Conservation (phyloP, 805 yeast species). For the Saccharomyces paradoxus region DNA sequence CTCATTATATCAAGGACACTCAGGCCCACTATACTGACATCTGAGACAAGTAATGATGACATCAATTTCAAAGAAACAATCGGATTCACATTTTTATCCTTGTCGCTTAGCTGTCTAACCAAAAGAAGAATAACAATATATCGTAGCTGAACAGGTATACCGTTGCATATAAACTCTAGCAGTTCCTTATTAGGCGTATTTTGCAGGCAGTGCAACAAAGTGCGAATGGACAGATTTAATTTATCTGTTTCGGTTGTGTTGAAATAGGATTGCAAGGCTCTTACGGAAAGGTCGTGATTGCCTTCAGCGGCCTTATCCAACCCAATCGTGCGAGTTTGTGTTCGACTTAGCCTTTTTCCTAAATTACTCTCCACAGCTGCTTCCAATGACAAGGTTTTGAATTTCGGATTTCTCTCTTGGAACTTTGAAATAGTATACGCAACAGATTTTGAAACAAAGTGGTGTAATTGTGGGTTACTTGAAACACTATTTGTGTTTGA, state of each 20-base stretch:
- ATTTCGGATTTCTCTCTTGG: slow-evolving; percentile 23
- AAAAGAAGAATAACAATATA: slow-evolving; percentile 52
- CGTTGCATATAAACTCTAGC: slow-evolving; percentile 57
- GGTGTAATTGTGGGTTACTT: slow-evolving; percentile 22
- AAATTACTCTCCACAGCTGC: slow-evolving; percentile 7
- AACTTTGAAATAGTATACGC: slow-evolving; percentile 18
- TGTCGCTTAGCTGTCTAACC: slow-evolving; percentile 29
- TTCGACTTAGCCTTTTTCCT: slow-evolving; percentile 24
- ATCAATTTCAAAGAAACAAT: slow-evolving; percentile 37
- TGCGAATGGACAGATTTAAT: slow-evolving; percentile 46
- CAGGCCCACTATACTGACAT: slow-evolving; percentile 78
- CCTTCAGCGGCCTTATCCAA: slow-evolving; percentile 18
- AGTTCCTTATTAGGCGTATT: slow-evolving; percentile 33
- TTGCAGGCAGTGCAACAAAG: slow-evolving; percentile 41
- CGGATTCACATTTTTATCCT: slow-evolving; percentile 11
- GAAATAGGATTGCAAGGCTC: slow-evolving; percentile 51
- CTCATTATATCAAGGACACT: slow-evolving; percentile 74
- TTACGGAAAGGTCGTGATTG: slow-evolving; percentile 28
- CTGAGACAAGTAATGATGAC: slow-evolving; percentile 59
- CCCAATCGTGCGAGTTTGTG: slow-evolving; percentile 24
- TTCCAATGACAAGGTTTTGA: slow-evolving; percentile 8
- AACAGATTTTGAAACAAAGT: slow-evolving; percentile 21
- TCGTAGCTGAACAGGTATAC: slow-evolving; percentile 75
- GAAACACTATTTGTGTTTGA: slow-evolving; percentile 25
- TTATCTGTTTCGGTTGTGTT: slow-evolving; percentile 56